Base-by-base conservation (phyloP, 2,329 filamentous ascomycete species). In the Botryotinia convoluta region DNA sequence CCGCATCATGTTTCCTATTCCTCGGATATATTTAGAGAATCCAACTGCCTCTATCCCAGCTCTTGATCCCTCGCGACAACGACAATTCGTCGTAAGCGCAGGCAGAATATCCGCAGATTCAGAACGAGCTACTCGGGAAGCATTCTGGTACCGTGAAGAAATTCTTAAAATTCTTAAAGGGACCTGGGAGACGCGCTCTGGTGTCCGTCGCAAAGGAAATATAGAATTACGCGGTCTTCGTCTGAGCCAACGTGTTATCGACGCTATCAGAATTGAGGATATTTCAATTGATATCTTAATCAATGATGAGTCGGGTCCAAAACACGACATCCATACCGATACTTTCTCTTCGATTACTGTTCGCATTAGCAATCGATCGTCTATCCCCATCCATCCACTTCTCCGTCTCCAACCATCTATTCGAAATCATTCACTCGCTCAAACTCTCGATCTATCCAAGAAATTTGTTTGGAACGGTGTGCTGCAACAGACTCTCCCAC, bases 1-100 rank as follows among this genome's bases (percentile, higher is more conserved):
- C 67, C 90, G 95, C 1, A 85, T 97, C 48, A 87, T 95, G 69
- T 84, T 97, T 18, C 91, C 94, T 0, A 84, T 97, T 4, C 92
- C 89, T 71, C 89, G 93, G 51, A 86, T 97, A 57, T 93, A 92
- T 80, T 82, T 97, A 32, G 86, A 90, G n/a, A 89, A 96, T 75
- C 90, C 93, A 4, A 89, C 94, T 79, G 90, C 91, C 2, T 86
- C 91, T 1, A 93, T 98, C 57, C 95, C 94, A 0, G 91, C 90
- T 1, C 85, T 97, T 16, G 94, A 95, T 77, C 92, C 92, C 0
- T 90, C 91, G 0, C 90, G 92, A n/a, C 92, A 94, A 79, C 89
- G 94, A n/a, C 95, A 98, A 80, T 98, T 97, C 78, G 93, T 98
- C 44, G 93, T 97, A 61, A 96, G 92, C 82, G 89, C 91, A 26